A percentile compares a stretch with the other conserved stretches of the same genome.
Conservation (phyloP, 257 asterid species). For the Phtheirospermum japonicum region DNA sequence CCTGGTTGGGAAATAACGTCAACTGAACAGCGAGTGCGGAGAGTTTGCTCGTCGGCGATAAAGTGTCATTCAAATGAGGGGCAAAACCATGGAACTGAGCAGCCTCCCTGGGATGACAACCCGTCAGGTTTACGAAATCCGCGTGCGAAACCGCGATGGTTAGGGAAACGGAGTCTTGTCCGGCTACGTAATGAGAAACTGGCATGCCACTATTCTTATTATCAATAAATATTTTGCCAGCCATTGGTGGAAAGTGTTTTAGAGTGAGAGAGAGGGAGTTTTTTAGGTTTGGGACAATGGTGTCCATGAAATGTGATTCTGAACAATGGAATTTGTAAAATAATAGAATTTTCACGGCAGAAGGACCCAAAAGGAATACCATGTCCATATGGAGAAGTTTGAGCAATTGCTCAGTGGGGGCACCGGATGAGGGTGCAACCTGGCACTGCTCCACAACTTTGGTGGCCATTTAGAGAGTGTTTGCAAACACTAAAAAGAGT, state of each 20-base stretch:
- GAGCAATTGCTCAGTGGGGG: no score
- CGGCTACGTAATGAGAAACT: background rate
- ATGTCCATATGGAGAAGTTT: no score
- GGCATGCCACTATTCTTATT: background rate
- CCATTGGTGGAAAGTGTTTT: slow-evolving; percentile 11
- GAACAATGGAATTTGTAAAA: background rate
- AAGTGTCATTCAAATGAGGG: background rate
- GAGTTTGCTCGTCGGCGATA: background rate
- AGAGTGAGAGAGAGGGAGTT: slow-evolving; percentile 24
- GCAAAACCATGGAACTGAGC: background rate
- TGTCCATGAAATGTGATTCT: background rate
- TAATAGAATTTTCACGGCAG: no score
- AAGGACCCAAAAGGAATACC: no score
- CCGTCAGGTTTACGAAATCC: background rate
- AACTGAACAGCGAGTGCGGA: background rate
- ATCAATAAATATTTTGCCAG: background rate
- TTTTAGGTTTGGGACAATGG: background rate
- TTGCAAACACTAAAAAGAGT: no score
- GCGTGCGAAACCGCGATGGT: slow-evolving; percentile 14
- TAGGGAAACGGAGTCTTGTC: slow-evolving; percentile 6
- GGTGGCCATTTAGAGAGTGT: no score
- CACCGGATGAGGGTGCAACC: no score
- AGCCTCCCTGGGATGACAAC: background rate
- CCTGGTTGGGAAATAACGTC: background rate
- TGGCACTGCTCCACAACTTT: no score